Evolutionary conservation across 208 protist genomes (phyloP).

Genomic region (Acanthamoeba rhysodes): DNA sequence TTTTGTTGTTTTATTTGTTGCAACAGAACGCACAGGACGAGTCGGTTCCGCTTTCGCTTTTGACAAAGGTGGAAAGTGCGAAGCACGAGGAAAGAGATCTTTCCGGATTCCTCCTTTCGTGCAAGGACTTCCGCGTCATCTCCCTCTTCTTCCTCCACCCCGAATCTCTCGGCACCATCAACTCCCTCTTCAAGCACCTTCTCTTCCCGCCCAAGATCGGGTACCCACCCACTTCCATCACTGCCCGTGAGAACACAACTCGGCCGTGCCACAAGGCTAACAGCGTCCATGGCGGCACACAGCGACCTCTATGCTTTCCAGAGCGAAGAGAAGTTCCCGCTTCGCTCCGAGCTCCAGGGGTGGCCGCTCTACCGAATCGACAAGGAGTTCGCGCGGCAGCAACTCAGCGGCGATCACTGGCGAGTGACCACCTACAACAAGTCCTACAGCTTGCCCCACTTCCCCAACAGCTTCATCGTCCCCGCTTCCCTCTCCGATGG

Average conservation of each 20-base stretch:
- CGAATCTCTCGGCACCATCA: not conserved
- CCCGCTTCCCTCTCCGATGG: constrained; percentile 39
- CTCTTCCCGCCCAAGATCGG: constrained; percentile 28
- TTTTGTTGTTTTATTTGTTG: not conserved
- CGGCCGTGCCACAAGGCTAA: not conserved
- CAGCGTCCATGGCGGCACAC: not conserved
- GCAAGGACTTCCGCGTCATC: constrained; percentile 49
- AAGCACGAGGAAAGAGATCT: constrained; percentile 49
- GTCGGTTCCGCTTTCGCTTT: not conserved
- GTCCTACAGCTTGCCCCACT: not conserved
- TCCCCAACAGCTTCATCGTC: constrained; percentile 33
- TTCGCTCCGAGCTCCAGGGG: constrained; percentile 41
- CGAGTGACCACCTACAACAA: constrained; percentile 1
- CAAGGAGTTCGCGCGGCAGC: constrained; percentile 27
- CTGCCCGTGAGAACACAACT: no score
- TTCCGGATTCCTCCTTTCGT: not conserved
- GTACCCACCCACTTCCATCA: not conserved
- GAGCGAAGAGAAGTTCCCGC: constrained; percentile 18
- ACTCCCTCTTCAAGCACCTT: constrained; percentile 11
- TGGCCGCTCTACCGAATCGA: constrained; percentile 48
- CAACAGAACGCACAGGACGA: not conserved
- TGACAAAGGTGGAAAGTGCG: not conserved
- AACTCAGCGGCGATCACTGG: not conserved
- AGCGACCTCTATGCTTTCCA: constrained; percentile 68
- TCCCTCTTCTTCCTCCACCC: constrained; percentile 35